A percentile compares a stretch with the other conserved stretches of the same genome.
Evolutionary conservation across 2,329 filamentous ascomycete genomes (phyloP).

Genomic region (Aspergillus persii): DNA sequence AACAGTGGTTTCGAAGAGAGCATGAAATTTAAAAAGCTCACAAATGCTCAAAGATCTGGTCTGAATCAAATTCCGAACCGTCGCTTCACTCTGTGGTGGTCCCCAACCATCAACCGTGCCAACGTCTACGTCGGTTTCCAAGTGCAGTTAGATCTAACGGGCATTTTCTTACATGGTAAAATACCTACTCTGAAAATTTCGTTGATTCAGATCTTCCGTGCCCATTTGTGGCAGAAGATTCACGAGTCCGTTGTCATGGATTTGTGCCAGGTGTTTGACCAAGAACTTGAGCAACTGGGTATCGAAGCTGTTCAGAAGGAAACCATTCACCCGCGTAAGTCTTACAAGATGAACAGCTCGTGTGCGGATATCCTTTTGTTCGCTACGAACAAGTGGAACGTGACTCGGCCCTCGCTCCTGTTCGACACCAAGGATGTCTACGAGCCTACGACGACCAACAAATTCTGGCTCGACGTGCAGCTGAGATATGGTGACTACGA

Average conservation of each 20-base stretch:
- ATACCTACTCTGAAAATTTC: slow-evolving; percentile 98
- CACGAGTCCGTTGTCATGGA: slow-evolving; percentile 99
- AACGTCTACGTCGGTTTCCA: slow-evolving; percentile 99
- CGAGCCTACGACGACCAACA: slow-evolving; percentile 91
- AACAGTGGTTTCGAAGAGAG: slow-evolving; percentile 53
- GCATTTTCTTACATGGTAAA: slow-evolving; percentile 98
- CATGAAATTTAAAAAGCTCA: slow-evolving; percentile 99
- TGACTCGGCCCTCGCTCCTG: slow-evolving; percentile 85
- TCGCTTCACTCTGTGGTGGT: slow-evolving; percentile 99
- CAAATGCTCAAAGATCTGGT: slow-evolving; percentile 94
- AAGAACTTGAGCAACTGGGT: slow-evolving; percentile 90
- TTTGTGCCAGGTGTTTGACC: slow-evolving; percentile 95
- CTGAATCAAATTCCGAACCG: slow-evolving; percentile 98
- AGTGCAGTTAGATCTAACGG: slow-evolving; percentile 93
- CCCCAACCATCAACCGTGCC: slow-evolving; percentile 85
- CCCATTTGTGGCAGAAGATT: slow-evolving; percentile 99
- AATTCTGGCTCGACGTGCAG: slow-evolving; percentile 98
- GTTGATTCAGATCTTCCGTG: slow-evolving; percentile 97
- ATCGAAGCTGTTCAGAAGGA: slow-evolving; percentile 99
- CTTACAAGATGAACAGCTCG: slow-evolving; percentile 99
- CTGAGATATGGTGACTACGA: slow-evolving; percentile 97
- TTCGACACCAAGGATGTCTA: slow-evolving; percentile 97
- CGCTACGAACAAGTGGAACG: slow-evolving; percentile 98
- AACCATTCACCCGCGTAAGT: slow-evolving; percentile 97
- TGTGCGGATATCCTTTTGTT: slow-evolving; percentile 97